Percentiles rank a stretch among this genome's conserved stretches.
Conservation (phyloP, 495 filamentous ascomycete genomes). For the Immersiella caudata region DNA sequence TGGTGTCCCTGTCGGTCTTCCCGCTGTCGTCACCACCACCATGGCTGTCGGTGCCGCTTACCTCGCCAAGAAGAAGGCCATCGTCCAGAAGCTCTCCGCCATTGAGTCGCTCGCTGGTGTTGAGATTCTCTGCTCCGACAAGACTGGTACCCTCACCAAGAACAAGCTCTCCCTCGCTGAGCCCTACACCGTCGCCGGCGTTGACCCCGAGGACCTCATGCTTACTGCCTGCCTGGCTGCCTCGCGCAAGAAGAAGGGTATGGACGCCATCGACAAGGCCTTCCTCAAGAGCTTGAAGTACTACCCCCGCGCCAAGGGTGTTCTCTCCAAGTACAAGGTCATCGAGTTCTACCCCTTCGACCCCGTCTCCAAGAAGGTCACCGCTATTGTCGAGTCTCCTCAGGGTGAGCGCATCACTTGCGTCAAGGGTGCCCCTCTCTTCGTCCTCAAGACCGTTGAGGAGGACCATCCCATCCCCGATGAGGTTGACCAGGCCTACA, state of each 20-base stretch:
- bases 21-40: conserved; percentile 92
- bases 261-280: conserved; percentile 93
- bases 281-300: conserved; percentile 81
- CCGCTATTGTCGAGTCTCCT: conserved; percentile 77
- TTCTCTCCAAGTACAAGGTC: conserved; percentile 75
- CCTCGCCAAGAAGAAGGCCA: conserved; percentile 91
- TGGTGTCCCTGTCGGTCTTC: conserved; percentile 94
- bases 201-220: conserved; percentile 84
- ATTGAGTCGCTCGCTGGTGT: conserved; percentile 95
- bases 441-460: conserved; percentile 80
- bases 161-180: conserved; percentile 88
- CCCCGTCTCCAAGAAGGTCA: conserved; percentile 92
- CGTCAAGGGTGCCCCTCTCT: conserved; percentile 87
- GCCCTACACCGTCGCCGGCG: conserved; percentile 78
- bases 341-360: conserved; percentile 87
- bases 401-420: conserved; percentile 81
- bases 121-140: conserved; percentile 96
- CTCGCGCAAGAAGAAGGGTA: conserved; percentile 91
- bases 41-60: conserved; percentile 96
- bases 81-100: conserved; percentile 93
- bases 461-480: conserved; percentile 76
- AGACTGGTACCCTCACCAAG: conserved; percentile 91
- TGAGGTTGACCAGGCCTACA: conserved; percentile 75
- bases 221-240: conserved; percentile 88
- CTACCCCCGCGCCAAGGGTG: conserved; percentile 76